Evolutionary conservation across 2,329 filamentous ascomycete species (phyloP).

Genomic region (Alternaria tenuissima): DNA sequence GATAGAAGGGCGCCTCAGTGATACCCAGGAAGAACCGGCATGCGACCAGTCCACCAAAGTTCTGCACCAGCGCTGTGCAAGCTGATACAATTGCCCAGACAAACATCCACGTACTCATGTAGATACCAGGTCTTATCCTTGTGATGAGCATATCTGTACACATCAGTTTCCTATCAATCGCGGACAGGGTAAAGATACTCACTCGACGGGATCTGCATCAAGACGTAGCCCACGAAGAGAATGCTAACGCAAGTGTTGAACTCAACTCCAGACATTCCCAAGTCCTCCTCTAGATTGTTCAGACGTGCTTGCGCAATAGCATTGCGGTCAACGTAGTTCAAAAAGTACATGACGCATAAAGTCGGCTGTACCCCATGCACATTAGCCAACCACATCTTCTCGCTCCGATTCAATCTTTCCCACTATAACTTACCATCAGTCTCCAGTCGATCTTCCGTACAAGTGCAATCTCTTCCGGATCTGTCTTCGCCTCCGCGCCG

Average conservation of each 20-base stretch:
- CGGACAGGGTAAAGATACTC: not conserved
- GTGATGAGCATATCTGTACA: constrained; percentile 51
- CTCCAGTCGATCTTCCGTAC: constrained; percentile 45
- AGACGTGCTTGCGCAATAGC: constrained; percentile 71
- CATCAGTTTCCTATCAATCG: not conserved
- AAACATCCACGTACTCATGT: constrained; percentile 47
- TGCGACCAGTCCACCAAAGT: constrained; percentile 44
- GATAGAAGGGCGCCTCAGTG: constrained; percentile 58
- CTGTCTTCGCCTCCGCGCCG: constrained; percentile 43
- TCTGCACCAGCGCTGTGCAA: constrained; percentile 44
- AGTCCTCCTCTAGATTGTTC: constrained; percentile 67
- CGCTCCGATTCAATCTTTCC: not conserved
- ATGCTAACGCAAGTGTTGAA: constrained; percentile 60
- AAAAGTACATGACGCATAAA: constrained; percentile 55
- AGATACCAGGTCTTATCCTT: constrained; percentile 42
- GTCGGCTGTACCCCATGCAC: constrained; percentile 40
- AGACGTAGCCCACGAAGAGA: constrained; percentile 60
- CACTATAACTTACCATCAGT: constrained; percentile 33
- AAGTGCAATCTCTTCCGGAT: constrained; percentile 43
- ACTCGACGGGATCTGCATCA: constrained; percentile 50
- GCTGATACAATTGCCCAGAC: constrained; percentile 49
- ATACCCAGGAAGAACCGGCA: constrained; percentile 44
- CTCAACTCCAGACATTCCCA: constrained; percentile 38
- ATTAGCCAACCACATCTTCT: not conserved
- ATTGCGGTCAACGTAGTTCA: constrained; percentile 62